phyloP scores from a whole-genome alignment of 129 eudicot species.

The Dittrichia graveolens region DNA sequence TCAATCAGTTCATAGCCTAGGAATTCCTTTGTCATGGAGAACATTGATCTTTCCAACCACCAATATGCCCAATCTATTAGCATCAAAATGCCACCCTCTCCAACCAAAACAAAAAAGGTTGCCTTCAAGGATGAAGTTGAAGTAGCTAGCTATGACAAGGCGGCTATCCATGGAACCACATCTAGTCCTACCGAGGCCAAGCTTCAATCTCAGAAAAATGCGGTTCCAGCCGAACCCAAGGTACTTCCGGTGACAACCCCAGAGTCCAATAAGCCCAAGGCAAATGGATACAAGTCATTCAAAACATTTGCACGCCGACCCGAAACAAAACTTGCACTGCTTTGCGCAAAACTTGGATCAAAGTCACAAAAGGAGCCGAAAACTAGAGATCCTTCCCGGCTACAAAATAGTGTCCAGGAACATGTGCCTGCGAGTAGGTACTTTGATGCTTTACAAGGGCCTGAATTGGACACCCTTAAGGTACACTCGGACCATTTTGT shows the following conservation, averaged over 20 bases:
- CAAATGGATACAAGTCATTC: constrained; percentile 58
- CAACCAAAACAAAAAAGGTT: constrained; percentile 40
- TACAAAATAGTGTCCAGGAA: constrained; percentile 2
- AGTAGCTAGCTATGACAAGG: not conserved
- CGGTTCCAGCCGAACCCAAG: not conserved
- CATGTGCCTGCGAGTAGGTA: constrained; percentile 71
- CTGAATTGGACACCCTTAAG: constrained; percentile 83
- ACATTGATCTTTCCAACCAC: no score
- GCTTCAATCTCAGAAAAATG: constrained; percentile 30
- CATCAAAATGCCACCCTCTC: constrained; percentile 69
- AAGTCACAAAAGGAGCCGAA: constrained; percentile 18
- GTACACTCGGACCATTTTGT: constrained; percentile 26
- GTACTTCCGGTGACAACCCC: constrained; percentile 21
- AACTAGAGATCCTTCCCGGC: no score
- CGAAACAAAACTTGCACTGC: constrained; percentile 12
- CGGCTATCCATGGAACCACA: not conserved
- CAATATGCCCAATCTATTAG: constrained; percentile 44
- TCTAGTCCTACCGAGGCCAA: not conserved
- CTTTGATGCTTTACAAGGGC: constrained; percentile 89
- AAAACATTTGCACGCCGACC: constrained; percentile 63
- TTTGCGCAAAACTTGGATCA: constrained; percentile 12
- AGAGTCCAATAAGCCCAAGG: constrained; percentile 23
- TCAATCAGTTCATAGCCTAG: no score
- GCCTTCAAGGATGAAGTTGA: constrained; percentile 33
- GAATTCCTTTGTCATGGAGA: no score